Conservation (phyloP, 371 early-diverging fungal species). For the Mortierella sp. region DNA sequence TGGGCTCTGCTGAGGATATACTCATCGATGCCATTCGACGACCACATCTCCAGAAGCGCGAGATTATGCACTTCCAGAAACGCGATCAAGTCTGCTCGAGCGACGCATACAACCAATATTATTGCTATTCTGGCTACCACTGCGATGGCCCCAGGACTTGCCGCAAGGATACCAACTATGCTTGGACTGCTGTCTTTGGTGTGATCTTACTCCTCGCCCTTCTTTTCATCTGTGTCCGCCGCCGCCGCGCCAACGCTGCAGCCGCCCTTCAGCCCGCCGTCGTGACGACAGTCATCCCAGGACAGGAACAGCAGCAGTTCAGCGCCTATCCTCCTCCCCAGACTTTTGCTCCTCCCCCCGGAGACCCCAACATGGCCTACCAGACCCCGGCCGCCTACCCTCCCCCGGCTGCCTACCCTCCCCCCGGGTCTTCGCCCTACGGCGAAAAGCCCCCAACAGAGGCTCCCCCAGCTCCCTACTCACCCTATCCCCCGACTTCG, state of each 20-base stretch:
- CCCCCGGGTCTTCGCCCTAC: conserved; percentile 7
- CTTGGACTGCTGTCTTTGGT: conserved; percentile 37
- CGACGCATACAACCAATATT: background rate
- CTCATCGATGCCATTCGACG: background rate
- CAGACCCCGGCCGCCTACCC: conserved; percentile 21
- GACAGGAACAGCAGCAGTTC: background rate
- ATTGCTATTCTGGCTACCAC: conserved; percentile 23
- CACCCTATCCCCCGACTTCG: conserved; percentile 18
- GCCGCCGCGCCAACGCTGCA: conserved; percentile 14
- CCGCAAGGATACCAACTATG: conserved; percentile 31
- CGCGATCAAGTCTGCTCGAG: conserved; percentile 19
- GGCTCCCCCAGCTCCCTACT: conserved; percentile 15
- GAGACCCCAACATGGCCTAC: conserved; percentile 51
- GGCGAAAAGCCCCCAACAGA: conserved; percentile 19
- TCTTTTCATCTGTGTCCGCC: conserved; percentile 11
- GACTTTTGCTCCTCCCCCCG: conserved; percentile 38
- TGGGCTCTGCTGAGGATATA: conserved; percentile 15
- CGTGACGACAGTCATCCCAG: conserved; percentile 8
- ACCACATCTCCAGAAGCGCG: conserved; percentile 25
- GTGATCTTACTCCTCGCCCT: conserved; percentile 16
- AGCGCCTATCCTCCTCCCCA: conserved; percentile 13
- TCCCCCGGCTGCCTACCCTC: conserved; percentile 15
- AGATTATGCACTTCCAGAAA: conserved; percentile 34
- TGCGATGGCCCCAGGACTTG: conserved; percentile 12
- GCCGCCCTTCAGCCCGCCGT: conserved; percentile 11